Evolutionary conservation across 345 rosid genomes (phyloP), one percentile per base, ranked within the genome.

Genomic region (Geranium rotundifolium): DNA sequence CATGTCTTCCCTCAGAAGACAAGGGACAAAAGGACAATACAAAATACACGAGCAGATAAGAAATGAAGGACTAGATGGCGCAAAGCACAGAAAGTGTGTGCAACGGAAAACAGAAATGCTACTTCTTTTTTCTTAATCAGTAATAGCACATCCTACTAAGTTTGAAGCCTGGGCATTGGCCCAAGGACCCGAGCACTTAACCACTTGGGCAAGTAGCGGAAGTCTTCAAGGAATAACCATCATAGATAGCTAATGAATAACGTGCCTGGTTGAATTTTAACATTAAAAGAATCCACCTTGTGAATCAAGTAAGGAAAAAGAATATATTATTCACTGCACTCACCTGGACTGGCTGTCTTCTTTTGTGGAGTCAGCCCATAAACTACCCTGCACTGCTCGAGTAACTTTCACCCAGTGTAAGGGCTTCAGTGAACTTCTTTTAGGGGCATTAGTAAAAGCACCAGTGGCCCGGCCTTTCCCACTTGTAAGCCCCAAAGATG

Each of bases 351-450:
- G 82, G 77, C 80, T 81, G 65, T 92, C 97, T 67, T 87, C 89
- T 69, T 87, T 81, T 66, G 77, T 85, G 67, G 88, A 80, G 75
- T 92, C 98, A 66, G 93, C 98, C 98, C 98, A 92, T 68, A 92
- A 72, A 82, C 97, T 92, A 62, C 98, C 98, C 76, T 84, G 85
- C 80, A 81, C 63, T 67, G 97, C 81, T 65, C 98, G 85, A 60
- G 95, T 85, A 63, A 92, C 97, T 85, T 92, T 92, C 39, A 84
- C 90, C 98, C 98, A 92, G 76, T 92, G 97, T 59, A 89, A 77
- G 65, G 98, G 97, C 77, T 89, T 92, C 64, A 92, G 69, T 18
- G 82, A 75, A 63, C 85, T 20, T 74, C 66, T 89, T 82, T 82
- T 92, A 46, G 95, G 86, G 49, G 76, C 80, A 71, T 19, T 78